Evolutionary conservation across 2,329 filamentous ascomycete species (phyloP).

Genomic region (Allantophomopsis lycopodina): DNA sequence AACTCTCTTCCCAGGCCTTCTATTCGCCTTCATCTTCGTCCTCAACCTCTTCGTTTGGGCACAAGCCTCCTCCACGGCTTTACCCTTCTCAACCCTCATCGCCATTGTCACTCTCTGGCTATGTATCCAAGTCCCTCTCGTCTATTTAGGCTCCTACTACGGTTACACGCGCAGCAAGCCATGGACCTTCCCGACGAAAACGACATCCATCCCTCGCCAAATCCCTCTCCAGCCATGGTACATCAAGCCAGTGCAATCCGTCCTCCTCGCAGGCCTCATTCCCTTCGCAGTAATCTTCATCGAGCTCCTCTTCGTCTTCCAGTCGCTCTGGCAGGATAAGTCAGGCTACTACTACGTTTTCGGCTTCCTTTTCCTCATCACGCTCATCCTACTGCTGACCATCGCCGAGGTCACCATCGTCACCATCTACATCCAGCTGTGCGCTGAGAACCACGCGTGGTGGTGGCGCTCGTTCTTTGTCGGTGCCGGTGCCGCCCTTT

Average conservation of each 20-base stretch:
- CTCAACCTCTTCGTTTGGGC: constrained; percentile 86
- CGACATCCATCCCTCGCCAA: constrained; percentile 55
- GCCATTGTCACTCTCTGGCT: constrained; percentile 68
- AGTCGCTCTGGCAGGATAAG: constrained; percentile 82
- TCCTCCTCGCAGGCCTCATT: constrained; percentile 61
- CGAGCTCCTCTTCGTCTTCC: constrained; percentile 76
- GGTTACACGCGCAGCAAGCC: constrained; percentile 53
- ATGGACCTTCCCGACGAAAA: constrained; percentile 76
- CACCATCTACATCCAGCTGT: constrained; percentile 69
- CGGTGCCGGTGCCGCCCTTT: constrained; percentile 62
- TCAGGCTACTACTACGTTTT: constrained; percentile 88
- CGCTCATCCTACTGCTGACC: constrained; percentile 57
- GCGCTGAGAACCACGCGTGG: constrained; percentile 80
- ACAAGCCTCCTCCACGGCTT: constrained; percentile 75
- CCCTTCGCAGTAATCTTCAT: constrained; percentile 84
- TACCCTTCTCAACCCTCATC: constrained; percentile 69
- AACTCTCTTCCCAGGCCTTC: constrained; percentile 62
- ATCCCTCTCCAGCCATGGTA: constrained; percentile 70
- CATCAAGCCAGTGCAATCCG: constrained; percentile 43
- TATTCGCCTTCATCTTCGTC: constrained; percentile 63
- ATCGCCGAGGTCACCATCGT: constrained; percentile 77
- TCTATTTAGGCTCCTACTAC: constrained; percentile 68
- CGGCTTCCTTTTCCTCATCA: constrained; percentile 68
- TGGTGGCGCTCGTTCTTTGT: constrained; percentile 84
- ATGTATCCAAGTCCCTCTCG: constrained; percentile 72